Percentiles rank a stretch among this genome's conserved stretches.
Evolutionary conservation across 2,329 filamentous ascomycete species (phyloP).

Genomic region (Beauveria medogensis): DNA sequence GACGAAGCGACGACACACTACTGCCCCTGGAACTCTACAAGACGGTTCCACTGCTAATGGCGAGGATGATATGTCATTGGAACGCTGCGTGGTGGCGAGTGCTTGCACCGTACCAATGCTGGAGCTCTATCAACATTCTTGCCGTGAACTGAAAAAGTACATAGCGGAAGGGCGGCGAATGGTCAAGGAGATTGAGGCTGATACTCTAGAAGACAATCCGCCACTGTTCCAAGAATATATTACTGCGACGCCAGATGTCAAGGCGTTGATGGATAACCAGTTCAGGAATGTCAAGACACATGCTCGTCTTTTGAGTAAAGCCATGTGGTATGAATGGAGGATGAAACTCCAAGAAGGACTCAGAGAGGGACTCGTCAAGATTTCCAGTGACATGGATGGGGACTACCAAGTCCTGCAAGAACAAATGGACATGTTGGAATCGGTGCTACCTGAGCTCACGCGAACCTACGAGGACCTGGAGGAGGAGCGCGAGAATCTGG

Average conservation of each 20-base stretch:
- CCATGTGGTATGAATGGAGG: constrained; percentile 97
- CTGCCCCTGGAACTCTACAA: constrained; percentile 46
- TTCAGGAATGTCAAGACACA: constrained; percentile 97
- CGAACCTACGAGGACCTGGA: constrained; percentile 54
- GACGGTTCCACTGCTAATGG: constrained; percentile 32
- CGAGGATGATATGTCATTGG: constrained; percentile 52
- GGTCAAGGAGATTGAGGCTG: constrained; percentile 81
- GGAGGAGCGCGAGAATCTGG: constrained; percentile 57
- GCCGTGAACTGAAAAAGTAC: constrained; percentile 91
- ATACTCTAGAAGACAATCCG: constrained; percentile 85
- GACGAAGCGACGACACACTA: constrained; percentile 83
- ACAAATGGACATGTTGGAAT: constrained; percentile 61
- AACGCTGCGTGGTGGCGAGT: constrained; percentile 77
- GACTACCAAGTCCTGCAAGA: constrained; percentile 61
- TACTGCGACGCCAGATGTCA: constrained; percentile 73
- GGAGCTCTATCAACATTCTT: constrained; percentile 91
- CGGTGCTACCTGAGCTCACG: constrained; percentile 57
- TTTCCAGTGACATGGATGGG: constrained; percentile 64
- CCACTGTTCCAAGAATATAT: constrained; percentile 88
- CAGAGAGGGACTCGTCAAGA: constrained; percentile 69
- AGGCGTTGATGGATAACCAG: constrained; percentile 84
- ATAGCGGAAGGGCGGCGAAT: constrained; percentile 88
- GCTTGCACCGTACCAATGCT: constrained; percentile 89
- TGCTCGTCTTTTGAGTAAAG: constrained; percentile 81
- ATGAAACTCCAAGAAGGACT: constrained; percentile 78